These are phyloP conservation scores for Verbascum thapsus DNA, from an alignment of 257 asterid species.

Conservation along the genomic window DNA sequence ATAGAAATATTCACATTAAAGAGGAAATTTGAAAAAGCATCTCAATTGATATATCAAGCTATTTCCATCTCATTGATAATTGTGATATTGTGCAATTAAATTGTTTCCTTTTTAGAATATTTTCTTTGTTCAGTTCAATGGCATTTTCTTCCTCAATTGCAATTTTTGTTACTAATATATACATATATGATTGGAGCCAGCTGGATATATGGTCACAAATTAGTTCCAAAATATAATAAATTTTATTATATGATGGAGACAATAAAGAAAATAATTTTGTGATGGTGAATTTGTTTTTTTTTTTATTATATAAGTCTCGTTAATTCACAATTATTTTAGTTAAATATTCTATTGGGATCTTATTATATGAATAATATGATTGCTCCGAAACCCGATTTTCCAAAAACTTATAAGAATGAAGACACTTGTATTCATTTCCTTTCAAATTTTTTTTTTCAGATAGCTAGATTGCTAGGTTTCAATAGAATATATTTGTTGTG, in stretches of 20 bases:
- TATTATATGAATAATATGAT: too few species aligned
- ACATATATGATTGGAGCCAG: constrained; percentile 50
- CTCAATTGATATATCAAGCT: constrained; percentile 30
- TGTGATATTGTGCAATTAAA: constrained; percentile 33
- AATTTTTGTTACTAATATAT: constrained; percentile 28
- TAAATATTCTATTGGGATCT: too few species aligned
- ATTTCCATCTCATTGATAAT: constrained; percentile 17
- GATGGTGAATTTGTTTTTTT: constrained; percentile 28
- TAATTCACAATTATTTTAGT: too few species aligned
- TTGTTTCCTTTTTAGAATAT: constrained; percentile 34
- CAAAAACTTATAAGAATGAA: too few species aligned
- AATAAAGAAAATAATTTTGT: constrained; percentile 32
- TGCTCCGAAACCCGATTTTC: too few species aligned
- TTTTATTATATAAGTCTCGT: too few species aligned
- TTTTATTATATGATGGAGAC: constrained; percentile 44
- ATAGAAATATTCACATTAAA: constrained; percentile 39
- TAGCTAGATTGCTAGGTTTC: too few species aligned
- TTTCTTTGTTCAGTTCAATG: constrained; percentile 29
- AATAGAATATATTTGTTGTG: too few species aligned
- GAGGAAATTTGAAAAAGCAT: constrained; percentile 38
- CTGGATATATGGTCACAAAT: constrained; percentile 37
- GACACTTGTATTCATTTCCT: too few species aligned
- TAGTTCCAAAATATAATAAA: constrained; percentile 28
- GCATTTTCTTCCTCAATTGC: constrained; percentile 38
- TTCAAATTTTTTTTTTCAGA: too few species aligned